These are phyloP conservation scores for Ophiocordyceps camponoti-saundersi DNA, from an alignment of 2,329 filamentous ascomycete genomes.

Conservation along the genomic window DNA sequence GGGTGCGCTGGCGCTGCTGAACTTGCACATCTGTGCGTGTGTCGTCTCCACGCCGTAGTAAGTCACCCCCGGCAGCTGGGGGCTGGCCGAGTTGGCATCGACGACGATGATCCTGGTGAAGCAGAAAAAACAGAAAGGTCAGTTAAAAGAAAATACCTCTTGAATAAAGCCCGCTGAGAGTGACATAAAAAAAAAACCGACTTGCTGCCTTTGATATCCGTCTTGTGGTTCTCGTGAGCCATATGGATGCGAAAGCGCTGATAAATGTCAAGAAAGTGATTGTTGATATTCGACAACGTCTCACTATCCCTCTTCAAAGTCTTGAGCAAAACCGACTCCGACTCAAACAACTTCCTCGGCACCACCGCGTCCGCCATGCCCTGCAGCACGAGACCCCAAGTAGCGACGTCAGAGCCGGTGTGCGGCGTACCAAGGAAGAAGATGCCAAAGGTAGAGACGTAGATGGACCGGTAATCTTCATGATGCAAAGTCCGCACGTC, in stretches of 20 bases:
- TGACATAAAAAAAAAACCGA: constrained; percentile 7
- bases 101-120: constrained; percentile 45
- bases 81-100: constrained; percentile 51
- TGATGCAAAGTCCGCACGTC: constrained; percentile 41
- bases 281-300: constrained; percentile 57
- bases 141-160: neutral
- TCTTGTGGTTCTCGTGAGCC: constrained; percentile 59
- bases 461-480: constrained; percentile 50
- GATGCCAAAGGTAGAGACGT: constrained; percentile 58
- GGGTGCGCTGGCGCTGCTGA: constrained; percentile 43
- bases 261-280: constrained; percentile 54
- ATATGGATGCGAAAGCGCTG: constrained; percentile 57
- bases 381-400: constrained; percentile 51
- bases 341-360: constrained; percentile 49
- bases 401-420: constrained; percentile 48
- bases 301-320: constrained; percentile 61
- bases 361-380: constrained; percentile 48
- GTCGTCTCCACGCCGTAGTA: constrained; percentile 60
- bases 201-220: constrained; percentile 47
- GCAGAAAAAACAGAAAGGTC: too few relatives aligned
- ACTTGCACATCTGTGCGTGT: constrained; percentile 60
- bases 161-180: too few relatives aligned
- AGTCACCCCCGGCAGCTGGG: constrained; percentile 49
- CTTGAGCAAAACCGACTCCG: constrained; percentile 49
- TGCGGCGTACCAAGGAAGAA: constrained; percentile 67